Conservation (phyloP, 2,329 filamentous ascomycete genomes). For the Trichophyton schoenleinii region DNA sequence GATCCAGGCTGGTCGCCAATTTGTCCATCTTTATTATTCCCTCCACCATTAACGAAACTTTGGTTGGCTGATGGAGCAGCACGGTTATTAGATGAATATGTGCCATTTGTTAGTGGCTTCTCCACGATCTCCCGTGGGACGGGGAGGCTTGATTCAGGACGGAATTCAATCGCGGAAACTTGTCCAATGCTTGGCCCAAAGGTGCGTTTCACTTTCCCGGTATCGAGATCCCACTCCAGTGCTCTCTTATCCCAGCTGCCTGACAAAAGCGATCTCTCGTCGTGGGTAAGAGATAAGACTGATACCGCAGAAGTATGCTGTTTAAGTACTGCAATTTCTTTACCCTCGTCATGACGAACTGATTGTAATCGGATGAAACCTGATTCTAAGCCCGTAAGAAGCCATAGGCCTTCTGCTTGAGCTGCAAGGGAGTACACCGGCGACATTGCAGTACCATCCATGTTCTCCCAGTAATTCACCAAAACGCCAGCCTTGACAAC, state of each 20-base stretch:
- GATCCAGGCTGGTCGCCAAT: constrained; percentile 49
- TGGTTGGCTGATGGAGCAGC: constrained; percentile 47
- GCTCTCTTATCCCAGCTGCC: constrained; percentile 96
- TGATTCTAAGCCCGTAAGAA: constrained; percentile 79
- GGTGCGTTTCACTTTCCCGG: constrained; percentile 58
- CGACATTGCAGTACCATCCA: constrained; percentile 62
- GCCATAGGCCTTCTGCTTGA: constrained; percentile 79
- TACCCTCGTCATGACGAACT: constrained; percentile 87
- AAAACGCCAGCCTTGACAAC: constrained; percentile 90
- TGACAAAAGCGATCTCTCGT: constrained; percentile 77
- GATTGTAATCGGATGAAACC: constrained; percentile 89
- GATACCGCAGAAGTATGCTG: constrained; percentile 87
- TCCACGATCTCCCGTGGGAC: constrained; percentile 61
- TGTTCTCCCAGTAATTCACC: constrained; percentile 97
- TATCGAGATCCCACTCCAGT: constrained; percentile 90
- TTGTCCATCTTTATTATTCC: constrained; percentile 24
- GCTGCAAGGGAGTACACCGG: constrained; percentile 91
- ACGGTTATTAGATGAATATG: constrained; percentile 63
- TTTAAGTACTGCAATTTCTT: constrained; percentile 66
- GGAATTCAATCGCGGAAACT: constrained; percentile 75
- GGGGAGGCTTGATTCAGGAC: constrained; percentile 62
- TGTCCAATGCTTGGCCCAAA: constrained; percentile 72
- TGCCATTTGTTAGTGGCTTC: constrained; percentile 44
- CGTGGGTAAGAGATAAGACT: constrained; percentile 65
- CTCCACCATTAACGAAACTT: constrained; percentile 30